Base-by-base conservation (phyloP, 495 filamentous ascomycete genomes). In the Xylona heveae region DNA sequence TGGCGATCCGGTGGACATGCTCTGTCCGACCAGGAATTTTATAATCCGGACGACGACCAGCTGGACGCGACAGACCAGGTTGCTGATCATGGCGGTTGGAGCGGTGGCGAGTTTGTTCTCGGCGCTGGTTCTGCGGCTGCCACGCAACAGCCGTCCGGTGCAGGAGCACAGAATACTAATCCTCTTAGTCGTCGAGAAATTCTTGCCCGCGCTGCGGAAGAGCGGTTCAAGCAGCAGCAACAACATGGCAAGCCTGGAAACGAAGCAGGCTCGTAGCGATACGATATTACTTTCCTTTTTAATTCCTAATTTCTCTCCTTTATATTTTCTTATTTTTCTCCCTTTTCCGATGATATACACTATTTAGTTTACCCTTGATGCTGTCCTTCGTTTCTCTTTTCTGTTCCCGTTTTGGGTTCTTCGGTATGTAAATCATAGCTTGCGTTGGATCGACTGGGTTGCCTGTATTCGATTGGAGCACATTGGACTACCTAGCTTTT, bases 81-180 rank as follows among this genome's bases (percentile, higher is more conserved):
- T 27, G 55, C 68, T 40, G 82, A 91, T 54, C 68, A 78, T 50
- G 73, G 73, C 10, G 81, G 79, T 0, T 92, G 85, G 88, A 68
- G 59, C 0, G 88, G 88, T 6, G 88, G 85, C 2, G 69, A 76
- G 54, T 93, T 77, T 55, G 76, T 80, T 28, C 62, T 93, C 20
- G 84, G 85, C 25, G 64, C 66, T 3, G 48, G 48, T 36, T 44
- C 32, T 8, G 41, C 30, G 14, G 30, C 31, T 4, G 29, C 1
- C 3, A 3, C 31, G 16, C n/a, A n/a, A n/a, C n/a, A n/a, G n/a
- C n/a, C n/a, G n/a, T 27, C 31, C 3, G 2, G 28, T 13, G 15
- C 5, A 5, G 5, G 10, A 5, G 19, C 7, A 12, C n/a, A n/a
- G n/a, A 31, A 8, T 8, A 13, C 23, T 8, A 13, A 13, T 8